Evolutionary conservation across 352 stramenopile genomes (phyloP), one percentile per base, ranked within the genome.

Genomic region (Pythium insidiosum): DNA sequence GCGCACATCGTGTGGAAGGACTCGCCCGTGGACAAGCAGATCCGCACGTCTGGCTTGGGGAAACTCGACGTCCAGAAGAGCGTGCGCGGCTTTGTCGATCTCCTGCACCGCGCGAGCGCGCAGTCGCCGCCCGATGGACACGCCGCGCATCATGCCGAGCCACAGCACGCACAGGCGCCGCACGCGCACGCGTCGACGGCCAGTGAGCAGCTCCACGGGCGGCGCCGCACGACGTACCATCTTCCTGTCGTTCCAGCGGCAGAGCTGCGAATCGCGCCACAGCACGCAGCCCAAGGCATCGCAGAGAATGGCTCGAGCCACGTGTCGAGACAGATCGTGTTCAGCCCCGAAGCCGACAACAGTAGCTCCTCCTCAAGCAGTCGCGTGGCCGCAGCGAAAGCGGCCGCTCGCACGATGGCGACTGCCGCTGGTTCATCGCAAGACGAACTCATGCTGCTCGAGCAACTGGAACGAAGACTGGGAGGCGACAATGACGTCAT

Each of bases 11-110:
- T 92, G 38, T 92, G 79, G 79, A 81, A 78, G 34, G 79, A 92
- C 47, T 89, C 76, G 19, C 79, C 79, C 2, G 72, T 57, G 4
- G 74, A 84, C 19, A 92, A 92, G 58, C 71, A 89, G 38, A 84
- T 92, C 44, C 64, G 76, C 40, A 64, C 81, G 5, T 88, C 73
- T 9, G 79, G 79, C 4, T 85, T 72, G 1, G 67, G 67, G 9
- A 86, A 85, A 48, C 56, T 85, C 40, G 69, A 68, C 3, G 59
- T 86, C 44, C 66, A 78, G 16, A 61, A 65, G 19, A 73, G 86
- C 61, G 69, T 88, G 56, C 72, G 84, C 52, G 72, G 72, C 26
- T 86, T 85, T 55, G 67, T 88, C 16, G 73, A 63, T 1, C 62
- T 72, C 4, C 44, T 92, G 43, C 57, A 60, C 22, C 71, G 73